Evolutionary conservation across 2,329 filamentous ascomycete species (phyloP), one percentile per base, ranked within the genome.

Genomic region (Aspergillus tanneri): DNA sequence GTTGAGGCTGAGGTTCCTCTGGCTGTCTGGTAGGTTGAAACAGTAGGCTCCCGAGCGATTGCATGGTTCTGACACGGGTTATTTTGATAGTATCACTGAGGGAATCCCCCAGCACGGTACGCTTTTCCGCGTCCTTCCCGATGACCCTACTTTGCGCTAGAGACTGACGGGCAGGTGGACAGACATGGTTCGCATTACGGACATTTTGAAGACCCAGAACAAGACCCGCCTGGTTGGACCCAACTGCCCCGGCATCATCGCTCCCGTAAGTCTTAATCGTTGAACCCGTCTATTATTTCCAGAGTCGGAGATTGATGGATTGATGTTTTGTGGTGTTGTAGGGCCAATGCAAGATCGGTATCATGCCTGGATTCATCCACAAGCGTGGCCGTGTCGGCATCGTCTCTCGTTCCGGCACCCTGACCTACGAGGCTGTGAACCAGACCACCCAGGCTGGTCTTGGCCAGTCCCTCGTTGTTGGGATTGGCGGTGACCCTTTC

Each of bases 291-390:
- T 21, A 6, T 23, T 5, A 12, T 19, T 28, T 14, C 16, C 19
- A 12, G n/a, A 4, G 19, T n/a, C 37, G 32, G n/a, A 25, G 30
- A 47, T 34, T 58, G 28, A 57, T 37, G 11, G 12, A 28, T 28
- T 11, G 12, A 52, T 51, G 38, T 27, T 25, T 27, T 35, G 36
- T 38, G 18, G 81, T 35, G 24, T 27, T 51, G 19, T 63, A 84
- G 77, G 93, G 92, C 65, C 92, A 95, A 84, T 99, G 93, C 85
- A 99, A 99, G 81, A 97, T 99, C 69, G 93, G 93, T 71, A 99
- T 99, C 79, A 97, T 99, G 93, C 90, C 93, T 58, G 93, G 93
- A 66, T 96, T 97, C 82, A 97, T 99, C 79, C 93, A 99, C 85
- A 97, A 97, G 84, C 90, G 91, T 75, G 93, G 93, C 65, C 91